A percentile compares a stretch with the other conserved stretches of the same genome.
phyloP scores from a whole-genome alignment of 2,329 filamentous ascomycete species.

The Talaromyces pinophilus region DNA sequence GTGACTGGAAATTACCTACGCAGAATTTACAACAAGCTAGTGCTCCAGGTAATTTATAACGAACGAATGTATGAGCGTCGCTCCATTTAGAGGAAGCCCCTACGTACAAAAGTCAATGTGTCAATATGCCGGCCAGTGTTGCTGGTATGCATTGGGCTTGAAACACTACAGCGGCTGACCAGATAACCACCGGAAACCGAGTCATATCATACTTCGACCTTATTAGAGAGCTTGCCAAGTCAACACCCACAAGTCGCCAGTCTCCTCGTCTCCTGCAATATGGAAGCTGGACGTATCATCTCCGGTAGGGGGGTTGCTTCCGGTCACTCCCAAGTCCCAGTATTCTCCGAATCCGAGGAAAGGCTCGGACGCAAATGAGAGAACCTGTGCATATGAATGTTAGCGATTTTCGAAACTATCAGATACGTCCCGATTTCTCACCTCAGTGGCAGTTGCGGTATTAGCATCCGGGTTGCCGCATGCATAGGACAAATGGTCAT shows the following conservation, averaged over 20 bases:
- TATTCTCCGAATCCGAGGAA: constrained; percentile 5
- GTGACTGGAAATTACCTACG: too few species aligned
- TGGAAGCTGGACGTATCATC: not conserved
- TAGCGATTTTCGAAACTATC: not conserved
- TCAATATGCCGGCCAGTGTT: too few species aligned
- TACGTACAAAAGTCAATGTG: too few species aligned
- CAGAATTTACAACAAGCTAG: too few species aligned
- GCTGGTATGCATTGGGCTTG: not conserved
- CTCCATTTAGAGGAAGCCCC: too few species aligned
- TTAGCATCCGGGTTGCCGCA: constrained; percentile 1
- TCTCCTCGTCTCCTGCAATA: not conserved
- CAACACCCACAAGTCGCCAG: not conserved
- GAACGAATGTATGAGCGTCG: too few species aligned
- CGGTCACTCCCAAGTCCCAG: not conserved
- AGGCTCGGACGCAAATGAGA: not conserved
- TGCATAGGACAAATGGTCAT: not conserved
- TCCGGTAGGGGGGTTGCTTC: not conserved
- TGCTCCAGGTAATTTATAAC: too few species aligned
- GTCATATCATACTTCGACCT: too few species aligned
- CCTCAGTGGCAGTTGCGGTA: not conserved
- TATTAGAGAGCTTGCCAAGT: not conserved
- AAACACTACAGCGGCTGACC: not conserved
- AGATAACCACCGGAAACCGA: not conserved
- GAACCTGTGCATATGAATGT: not conserved
- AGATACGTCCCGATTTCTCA: not conserved